phyloP scores from a whole-genome alignment of 2,329 filamentous ascomycete genomes.

The Arthroderma sp. region DNA sequence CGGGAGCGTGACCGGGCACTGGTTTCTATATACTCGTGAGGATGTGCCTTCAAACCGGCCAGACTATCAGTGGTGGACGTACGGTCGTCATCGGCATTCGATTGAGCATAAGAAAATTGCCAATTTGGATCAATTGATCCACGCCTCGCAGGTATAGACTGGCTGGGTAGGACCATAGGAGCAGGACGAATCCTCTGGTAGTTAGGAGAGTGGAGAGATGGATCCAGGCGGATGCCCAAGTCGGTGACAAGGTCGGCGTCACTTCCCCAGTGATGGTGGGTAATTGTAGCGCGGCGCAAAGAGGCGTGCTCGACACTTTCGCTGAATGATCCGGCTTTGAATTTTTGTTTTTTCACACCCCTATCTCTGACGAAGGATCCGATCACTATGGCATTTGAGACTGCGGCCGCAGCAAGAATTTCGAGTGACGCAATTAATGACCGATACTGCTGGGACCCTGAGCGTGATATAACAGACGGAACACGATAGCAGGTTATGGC shows the following conservation, averaged over 20 bases:
- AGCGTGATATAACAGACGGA: conserved; percentile 56
- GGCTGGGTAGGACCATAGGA: conserved; percentile 25
- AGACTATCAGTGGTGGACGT: conserved; percentile 20
- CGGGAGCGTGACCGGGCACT: conserved; percentile 12
- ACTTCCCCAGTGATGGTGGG: conserved; percentile 65
- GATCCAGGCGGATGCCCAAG: conserved; percentile 55
- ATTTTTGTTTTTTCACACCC: conserved; percentile 80
- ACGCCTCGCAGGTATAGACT: conserved; percentile 14
- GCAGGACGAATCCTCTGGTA: conserved; percentile 23
- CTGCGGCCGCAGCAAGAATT: conserved; percentile 72
- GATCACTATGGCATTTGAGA: conserved; percentile 79
- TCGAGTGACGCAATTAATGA: conserved; percentile 83
- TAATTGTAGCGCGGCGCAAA: conserved; percentile 41
- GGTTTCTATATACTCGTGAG: conserved; percentile 23
- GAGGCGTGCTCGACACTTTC: conserved; percentile 32
- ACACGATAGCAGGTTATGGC: conserved; percentile 68
- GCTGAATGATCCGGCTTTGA: conserved; percentile 43
- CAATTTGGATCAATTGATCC: conserved; percentile 21
- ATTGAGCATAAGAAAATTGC: conserved; percentile 16
- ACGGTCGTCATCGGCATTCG: conserved; percentile 17
- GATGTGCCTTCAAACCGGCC: conserved; percentile 21
- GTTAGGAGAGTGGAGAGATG: conserved; percentile 33
- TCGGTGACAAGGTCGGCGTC: conserved; percentile 81
- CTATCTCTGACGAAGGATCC: conserved; percentile 86
- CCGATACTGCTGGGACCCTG: conserved; percentile 71